phyloP scores from a whole-genome alignment of 805 yeast species.

The Candida namnaoensis region DNA sequence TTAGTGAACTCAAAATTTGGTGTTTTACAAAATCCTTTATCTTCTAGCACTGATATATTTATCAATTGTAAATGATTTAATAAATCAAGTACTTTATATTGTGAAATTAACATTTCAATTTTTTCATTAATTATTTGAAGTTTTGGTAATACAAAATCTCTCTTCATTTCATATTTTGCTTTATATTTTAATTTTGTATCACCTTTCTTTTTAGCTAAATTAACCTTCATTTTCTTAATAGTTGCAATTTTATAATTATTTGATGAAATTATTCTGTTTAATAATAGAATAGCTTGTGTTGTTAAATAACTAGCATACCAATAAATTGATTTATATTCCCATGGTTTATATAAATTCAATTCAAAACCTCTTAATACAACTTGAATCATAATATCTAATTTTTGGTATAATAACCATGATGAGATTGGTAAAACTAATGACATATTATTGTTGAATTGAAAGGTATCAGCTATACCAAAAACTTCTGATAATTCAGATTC shows the following conservation, averaged over 20 bases:
- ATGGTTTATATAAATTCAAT: slow-evolving; percentile 59
- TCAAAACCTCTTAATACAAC: slow-evolving; percentile 70
- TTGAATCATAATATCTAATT: slow-evolving; percentile 64
- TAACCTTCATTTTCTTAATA: slow-evolving; percentile 26
- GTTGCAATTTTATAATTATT: slow-evolving; percentile 24
- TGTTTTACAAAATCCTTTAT: slow-evolving; percentile 15
- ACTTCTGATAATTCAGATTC: slow-evolving; percentile 37
- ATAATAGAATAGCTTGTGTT: slow-evolving; percentile 36
- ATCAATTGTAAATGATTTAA: slow-evolving; percentile 24
- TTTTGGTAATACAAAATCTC: slow-evolving; percentile 26
- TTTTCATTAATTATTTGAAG: slow-evolving; percentile 18
- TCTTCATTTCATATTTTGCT: slow-evolving; percentile 21
- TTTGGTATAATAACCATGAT: slow-evolving; percentile 59
- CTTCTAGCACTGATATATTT: slow-evolving; percentile 20
- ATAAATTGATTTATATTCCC: slow-evolving; percentile 60
- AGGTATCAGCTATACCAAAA: slow-evolving; percentile 23
- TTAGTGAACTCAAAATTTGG: slow-evolving; percentile 18
- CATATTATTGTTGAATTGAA: slow-evolving; percentile 11
- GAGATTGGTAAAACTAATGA: slow-evolving; percentile 54
- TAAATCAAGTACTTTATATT: slow-evolving; percentile 17
- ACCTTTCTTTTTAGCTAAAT: slow-evolving; percentile 42
- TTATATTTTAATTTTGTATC: slow-evolving; percentile 35
- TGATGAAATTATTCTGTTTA: slow-evolving; percentile 22
- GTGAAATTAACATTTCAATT: slow-evolving; percentile 17
- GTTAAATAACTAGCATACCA: slow-evolving; percentile 57